These are phyloP conservation scores for Lipomyces yamadae DNA, from an alignment of 805 yeast species.

Conservation along the genomic window DNA sequence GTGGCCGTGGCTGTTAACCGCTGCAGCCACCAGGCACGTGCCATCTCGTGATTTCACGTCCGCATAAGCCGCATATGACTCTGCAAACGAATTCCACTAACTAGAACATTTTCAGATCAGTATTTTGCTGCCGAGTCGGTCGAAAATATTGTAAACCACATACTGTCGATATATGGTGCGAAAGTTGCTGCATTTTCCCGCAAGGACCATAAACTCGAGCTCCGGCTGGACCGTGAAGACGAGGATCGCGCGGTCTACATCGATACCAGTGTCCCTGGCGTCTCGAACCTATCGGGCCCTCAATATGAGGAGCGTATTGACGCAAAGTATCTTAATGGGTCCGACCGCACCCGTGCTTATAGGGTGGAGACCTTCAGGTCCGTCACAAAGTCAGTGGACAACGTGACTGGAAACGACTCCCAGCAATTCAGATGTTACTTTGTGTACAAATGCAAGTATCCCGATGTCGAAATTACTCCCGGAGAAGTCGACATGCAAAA, in stretches of 20 bases:
- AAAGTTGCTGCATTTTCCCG: constrained; percentile 86
- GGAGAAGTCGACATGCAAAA: constrained; percentile 60
- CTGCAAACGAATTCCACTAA: not conserved
- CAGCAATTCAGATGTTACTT: constrained; percentile 74
- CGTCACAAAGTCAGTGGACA: constrained; percentile 53
- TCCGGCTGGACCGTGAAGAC: constrained; percentile 78
- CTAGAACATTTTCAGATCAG: constrained; percentile 49
- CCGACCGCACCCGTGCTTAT: constrained; percentile 52
- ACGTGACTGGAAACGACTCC: constrained; percentile 46
- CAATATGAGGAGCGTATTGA: constrained; percentile 61
- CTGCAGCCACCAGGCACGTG: not conserved
- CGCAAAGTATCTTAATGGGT: constrained; percentile 63
- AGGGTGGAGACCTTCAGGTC: constrained; percentile 82
- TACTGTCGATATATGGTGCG: constrained; percentile 88
- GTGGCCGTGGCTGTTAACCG: too few species aligned
- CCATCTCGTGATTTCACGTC: not conserved
- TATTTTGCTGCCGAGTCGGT: constrained; percentile 87
- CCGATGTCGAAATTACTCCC: constrained; percentile 43
- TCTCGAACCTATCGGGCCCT: constrained; percentile 48
- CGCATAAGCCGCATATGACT: too few species aligned
- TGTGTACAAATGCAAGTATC: constrained; percentile 74
- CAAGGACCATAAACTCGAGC: constrained; percentile 59
- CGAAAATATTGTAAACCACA: constrained; percentile 77
- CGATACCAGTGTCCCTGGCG: constrained; percentile 63
- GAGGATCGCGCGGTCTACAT: constrained; percentile 90